Percentiles rank a stretch among this genome's conserved stretches.
Evolutionary conservation across 1,139 yeast species (phyloP).

Genomic region (Debaryomyces nepalensis): DNA sequence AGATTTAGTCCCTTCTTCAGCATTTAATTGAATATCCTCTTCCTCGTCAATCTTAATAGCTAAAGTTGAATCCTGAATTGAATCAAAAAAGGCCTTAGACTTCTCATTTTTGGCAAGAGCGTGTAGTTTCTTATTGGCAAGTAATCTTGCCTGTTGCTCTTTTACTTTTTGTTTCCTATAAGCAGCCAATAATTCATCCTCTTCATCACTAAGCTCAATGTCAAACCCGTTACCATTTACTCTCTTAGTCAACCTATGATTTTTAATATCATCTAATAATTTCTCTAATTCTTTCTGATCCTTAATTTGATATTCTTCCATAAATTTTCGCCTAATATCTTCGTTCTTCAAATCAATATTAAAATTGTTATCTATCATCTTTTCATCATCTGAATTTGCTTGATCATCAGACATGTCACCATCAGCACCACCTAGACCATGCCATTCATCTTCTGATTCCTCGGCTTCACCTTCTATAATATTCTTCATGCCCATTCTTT

Average conservation of each 20-base stretch:
- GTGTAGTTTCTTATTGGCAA: constrained; percentile 57
- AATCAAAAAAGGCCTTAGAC: constrained; percentile 73
- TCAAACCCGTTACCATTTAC: constrained; percentile 60
- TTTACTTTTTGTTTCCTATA: constrained; percentile 56
- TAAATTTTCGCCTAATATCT: constrained; percentile 62
- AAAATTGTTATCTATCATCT: constrained; percentile 76
- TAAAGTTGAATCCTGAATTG: constrained; percentile 57
- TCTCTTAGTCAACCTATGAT: constrained; percentile 77
- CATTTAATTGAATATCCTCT: constrained; percentile 25
- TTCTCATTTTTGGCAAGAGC: constrained; percentile 55
- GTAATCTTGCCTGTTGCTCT: constrained; percentile 58
- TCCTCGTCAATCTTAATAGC: constrained; percentile 33
- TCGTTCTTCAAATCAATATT: constrained; percentile 62
- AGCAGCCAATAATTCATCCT: constrained; percentile 60
- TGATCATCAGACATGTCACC: constrained; percentile 66
- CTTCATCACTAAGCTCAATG: constrained; percentile 70
- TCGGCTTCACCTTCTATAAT: constrained; percentile 86
- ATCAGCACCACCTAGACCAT: constrained; percentile 83
- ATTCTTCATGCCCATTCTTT: constrained; percentile 53
- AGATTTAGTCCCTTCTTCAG: constrained; percentile 17
- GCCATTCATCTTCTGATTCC: constrained; percentile 97
- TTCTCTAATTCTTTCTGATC: constrained; percentile 76
- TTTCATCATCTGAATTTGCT: constrained; percentile 79
- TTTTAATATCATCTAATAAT: constrained; percentile 79
- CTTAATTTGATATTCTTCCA: constrained; percentile 68